phyloP scores from a whole-genome alignment of 306 rosid genomes.

The Begonia fuchsioides region DNA sequence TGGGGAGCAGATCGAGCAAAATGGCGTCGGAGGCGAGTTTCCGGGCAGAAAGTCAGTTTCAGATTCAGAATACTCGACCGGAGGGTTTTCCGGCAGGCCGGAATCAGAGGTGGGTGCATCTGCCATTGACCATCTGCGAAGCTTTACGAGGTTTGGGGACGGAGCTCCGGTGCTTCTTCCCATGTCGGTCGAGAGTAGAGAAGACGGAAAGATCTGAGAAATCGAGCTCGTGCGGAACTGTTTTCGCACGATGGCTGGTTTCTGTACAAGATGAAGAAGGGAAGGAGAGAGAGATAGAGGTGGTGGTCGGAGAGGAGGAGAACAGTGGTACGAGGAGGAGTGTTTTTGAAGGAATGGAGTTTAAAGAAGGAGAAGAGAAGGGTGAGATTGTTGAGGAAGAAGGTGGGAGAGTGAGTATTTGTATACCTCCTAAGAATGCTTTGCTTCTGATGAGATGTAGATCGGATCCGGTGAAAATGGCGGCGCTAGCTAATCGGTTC shows the following conservation, averaged over 20 bases:
- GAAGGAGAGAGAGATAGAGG: slow-evolving; percentile 48
- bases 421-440: slow-evolving; percentile 92
- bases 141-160: slow-evolving; percentile 53
- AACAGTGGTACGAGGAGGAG: slow-evolving; percentile 37
- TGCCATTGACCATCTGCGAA: slow-evolving; percentile 79
- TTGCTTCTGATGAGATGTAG: slow-evolving; percentile 88
- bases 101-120: slow-evolving; percentile 83
- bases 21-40: slow-evolving; percentile 53
- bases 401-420: slow-evolving; percentile 38
- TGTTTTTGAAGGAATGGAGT: slow-evolving; percentile 58
- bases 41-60: neutral
- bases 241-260: slow-evolving; percentile 70
- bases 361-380: slow-evolving; percentile 15
- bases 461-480: slow-evolving; percentile 98
- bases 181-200: slow-evolving; percentile 55
- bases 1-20: slow-evolving; percentile 52
- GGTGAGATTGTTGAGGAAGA: slow-evolving; percentile 17
- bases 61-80: slow-evolving; percentile 20
- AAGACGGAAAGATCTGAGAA: slow-evolving; percentile 17
- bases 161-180: slow-evolving; percentile 70
- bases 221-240: slow-evolving; percentile 57
- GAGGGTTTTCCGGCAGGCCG: slow-evolving; percentile 41
- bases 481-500: slow-evolving; percentile 67
- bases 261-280: slow-evolving; percentile 57
- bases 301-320: slow-evolving; percentile 30